Base-by-base conservation (phyloP, 495 filamentous ascomycete species). In the Aspergillus biplanus region DNA sequence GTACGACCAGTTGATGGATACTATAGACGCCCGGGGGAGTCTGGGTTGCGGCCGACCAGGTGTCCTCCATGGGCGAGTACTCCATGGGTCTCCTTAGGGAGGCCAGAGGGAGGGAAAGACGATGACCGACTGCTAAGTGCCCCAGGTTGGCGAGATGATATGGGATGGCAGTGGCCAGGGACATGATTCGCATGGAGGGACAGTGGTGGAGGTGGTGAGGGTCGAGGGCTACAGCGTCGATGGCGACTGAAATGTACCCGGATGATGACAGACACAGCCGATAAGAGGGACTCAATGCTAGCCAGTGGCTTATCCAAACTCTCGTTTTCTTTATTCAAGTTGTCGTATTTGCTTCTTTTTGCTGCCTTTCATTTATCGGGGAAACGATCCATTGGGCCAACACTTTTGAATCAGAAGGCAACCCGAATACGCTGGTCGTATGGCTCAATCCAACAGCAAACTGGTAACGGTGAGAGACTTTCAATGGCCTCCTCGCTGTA, bases 141-240 rank as follows among this genome's bases (percentile, higher is more conserved):
- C 56, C 56, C 3, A 58, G 56, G 31, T 33, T 58, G 39, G 56
- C 42, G 39, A 58, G 15, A 39, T 32, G 56, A 58, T 58, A 58
- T 58, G 56, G 56, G 12, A 58, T 48, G 39, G 56, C 37, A 31
- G 56, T 21, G 42, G 39, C 42, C 37, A 58, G n/a, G 56, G 56
- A 58, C 56, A 58, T 58, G 56, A 58, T 58, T 58, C 56, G 56
- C 56, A 58, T 47, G 39, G 56, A 46, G 27, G 31, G 12, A 8
- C 3, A 42, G 42, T 58, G 42, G 42, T 49, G 18, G 13, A 49
- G 46, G 46, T 49, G 46, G 46, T 49, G 46, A 49, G 12, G 46
- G 13, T 49, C 3, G 46, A 49, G 6, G 46, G 46, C n/a, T 39
- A 48, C 56, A 33, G 39, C 35, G 56, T 33, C 56, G 56, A 58